Evolutionary conservation across 2,329 filamentous ascomycete species (phyloP).

Genomic region (Cryphonectria japonica): DNA sequence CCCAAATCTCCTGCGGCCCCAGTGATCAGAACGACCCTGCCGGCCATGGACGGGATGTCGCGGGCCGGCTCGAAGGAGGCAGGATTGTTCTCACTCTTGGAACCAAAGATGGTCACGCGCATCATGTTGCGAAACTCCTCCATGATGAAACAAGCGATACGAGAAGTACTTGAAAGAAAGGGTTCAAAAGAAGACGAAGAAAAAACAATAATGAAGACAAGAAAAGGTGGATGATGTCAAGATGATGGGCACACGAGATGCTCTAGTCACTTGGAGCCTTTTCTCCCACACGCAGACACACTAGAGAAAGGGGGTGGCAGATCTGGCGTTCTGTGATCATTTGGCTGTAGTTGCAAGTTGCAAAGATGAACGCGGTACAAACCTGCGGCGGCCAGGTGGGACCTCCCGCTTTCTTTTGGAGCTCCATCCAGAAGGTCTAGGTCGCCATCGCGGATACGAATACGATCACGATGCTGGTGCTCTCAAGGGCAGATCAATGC

Average conservation of each 20-base stretch:
- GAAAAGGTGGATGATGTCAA: neutral
- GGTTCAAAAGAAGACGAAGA: neutral
- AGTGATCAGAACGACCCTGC: slow-evolving; percentile 19
- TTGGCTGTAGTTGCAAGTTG: neutral
- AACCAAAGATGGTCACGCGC: slow-evolving; percentile 13
- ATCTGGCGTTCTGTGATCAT: neutral
- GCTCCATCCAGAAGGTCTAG: neutral
- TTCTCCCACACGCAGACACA: neutral
- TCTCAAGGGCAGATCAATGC: neutral
- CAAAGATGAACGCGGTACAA: neutral
- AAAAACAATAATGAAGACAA: neutral
- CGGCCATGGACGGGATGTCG: slow-evolving; percentile 9
- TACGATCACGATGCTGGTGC: slow-evolving; percentile 1
- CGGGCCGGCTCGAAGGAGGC: slow-evolving; percentile 9
- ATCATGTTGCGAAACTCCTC: slow-evolving; percentile 9
- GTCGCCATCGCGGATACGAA: neutral
- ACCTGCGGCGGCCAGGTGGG: neutral
- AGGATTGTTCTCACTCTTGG: slow-evolving; percentile 1
- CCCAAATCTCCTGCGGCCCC: slow-evolving; percentile 20
- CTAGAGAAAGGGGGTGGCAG: neutral
- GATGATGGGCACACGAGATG: neutral
- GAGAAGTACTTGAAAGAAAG: neutral
- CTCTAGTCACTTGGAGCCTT: neutral
- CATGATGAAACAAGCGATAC: neutral
- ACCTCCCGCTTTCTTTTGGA: neutral